Evolutionary conservation across 140 eudicot genomes (phyloP), one percentile per base, ranked within the genome.

Genomic region (Anethum foeniculum): DNA sequence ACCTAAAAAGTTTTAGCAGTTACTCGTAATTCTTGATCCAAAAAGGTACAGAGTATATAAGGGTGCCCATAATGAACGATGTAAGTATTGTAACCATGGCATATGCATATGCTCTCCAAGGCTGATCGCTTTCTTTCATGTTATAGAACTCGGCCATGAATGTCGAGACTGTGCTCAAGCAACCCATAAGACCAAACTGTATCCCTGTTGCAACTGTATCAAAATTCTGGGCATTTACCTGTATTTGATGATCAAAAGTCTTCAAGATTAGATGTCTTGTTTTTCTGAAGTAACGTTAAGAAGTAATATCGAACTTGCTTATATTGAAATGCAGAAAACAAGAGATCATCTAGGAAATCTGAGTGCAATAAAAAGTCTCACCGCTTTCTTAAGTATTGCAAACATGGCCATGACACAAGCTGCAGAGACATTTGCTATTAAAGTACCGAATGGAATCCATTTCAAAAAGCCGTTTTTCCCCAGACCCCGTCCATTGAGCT

Each of bases 381-480:
- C 98, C 65, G 84, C 86, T 88, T 89, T 92, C 85, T 92, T 92
- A 12, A 89, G 5, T 6, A 90, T 85, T 74, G 98, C 98, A 16
- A 92, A 89, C 12, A 89, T 87, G 47, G 98, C 98, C 97, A 92
- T 92, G 75, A 89, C 72, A 44, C 97, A 89, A 14, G 93, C 89
- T 2, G 98, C 96, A 62, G 83, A 76, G 54, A 94, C 90, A 77
- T 94, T 94, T 62, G 98, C 98, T 39, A 83, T 80, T 28, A 94
- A 74, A 49, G 98, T 94, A 51, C 98, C 98, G 12, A 92, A 89
- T 48, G 98, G 98, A 71, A 94, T 76, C 98, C 98, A 94, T 85
- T 88, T 90, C 72, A 86, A 46, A 36, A 12, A 21, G 28, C 86
- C 85, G 56, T 76, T 48, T 79, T 49, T 86, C 68, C 97, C 98